Evolutionary conservation across 2,329 filamentous ascomycete species (phyloP).

Genomic region (Dothidotthia symphoricarpi): DNA sequence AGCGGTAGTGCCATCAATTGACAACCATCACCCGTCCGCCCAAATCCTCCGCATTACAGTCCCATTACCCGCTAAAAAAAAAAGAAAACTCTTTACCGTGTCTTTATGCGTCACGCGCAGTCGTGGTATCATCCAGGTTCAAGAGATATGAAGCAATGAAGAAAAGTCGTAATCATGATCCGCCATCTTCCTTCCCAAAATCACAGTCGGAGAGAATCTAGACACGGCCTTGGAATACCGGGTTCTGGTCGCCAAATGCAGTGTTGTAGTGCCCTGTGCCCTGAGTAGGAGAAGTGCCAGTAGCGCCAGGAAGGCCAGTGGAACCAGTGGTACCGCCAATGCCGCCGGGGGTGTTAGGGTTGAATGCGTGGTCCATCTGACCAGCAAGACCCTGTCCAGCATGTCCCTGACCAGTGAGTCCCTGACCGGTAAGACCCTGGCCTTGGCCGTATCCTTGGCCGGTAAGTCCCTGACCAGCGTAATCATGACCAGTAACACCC

Average conservation of each 20-base stretch:
- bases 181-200: constrained; percentile 6
- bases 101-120: constrained; percentile 21
- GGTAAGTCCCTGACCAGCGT: constrained; percentile 2
- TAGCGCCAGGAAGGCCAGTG: constrained; percentile 10
- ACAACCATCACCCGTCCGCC: not conserved
- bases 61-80: constrained; percentile 1
- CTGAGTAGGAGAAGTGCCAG: constrained; percentile 6
- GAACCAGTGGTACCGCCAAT: constrained; percentile 11
- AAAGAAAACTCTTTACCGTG: constrained; percentile 17
- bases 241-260: constrained; percentile 45
- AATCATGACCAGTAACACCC: not conserved
- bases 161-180: constrained; percentile 22
- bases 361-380: constrained; percentile 49
- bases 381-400: constrained; percentile 32
- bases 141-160: constrained; percentile 9
- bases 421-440: constrained; percentile 7
- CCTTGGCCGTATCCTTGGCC: constrained; percentile 7
- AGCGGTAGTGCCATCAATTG: too few species aligned
- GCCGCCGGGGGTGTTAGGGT: constrained; percentile 16
- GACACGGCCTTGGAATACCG: constrained; percentile 43
- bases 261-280: constrained; percentile 33
- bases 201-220: constrained; percentile 17
- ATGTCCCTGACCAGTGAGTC: not conserved
- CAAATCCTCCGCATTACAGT: constrained; percentile 16
- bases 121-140: constrained; percentile 37